phyloP scores from a whole-genome alignment of 176 grass and related monocot genomes.

The Tillandsia leiboldiana region DNA sequence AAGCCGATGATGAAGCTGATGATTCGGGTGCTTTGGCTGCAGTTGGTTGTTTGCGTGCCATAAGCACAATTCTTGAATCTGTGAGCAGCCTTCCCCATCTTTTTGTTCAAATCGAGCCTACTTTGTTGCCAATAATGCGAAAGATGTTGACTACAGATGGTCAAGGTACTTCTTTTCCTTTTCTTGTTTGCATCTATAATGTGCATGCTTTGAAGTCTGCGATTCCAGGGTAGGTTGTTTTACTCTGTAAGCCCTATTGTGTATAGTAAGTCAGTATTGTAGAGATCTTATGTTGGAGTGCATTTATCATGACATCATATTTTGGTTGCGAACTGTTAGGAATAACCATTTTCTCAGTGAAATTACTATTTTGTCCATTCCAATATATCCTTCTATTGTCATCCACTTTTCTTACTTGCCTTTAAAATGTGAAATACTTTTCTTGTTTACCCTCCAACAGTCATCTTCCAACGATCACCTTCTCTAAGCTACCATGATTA shows the following conservation, averaged over 20 bases:
- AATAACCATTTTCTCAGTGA: too few relatives aligned
- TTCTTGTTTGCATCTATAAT: not conserved
- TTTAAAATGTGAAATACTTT: too few relatives aligned
- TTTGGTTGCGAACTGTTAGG: too few relatives aligned
- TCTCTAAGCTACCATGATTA: too few relatives aligned
- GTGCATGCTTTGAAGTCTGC: not conserved
- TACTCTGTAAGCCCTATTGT: not conserved
- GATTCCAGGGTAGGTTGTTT: not conserved
- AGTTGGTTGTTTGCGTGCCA: slow-evolving; percentile 78
- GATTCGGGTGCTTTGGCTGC: slow-evolving; percentile 88
- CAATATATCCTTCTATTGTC: too few relatives aligned
- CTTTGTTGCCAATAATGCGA: slow-evolving; percentile 70
- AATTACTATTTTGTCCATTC: too few relatives aligned
- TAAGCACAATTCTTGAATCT: slow-evolving; percentile 91
- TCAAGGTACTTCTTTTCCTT: slow-evolving; percentile 48
- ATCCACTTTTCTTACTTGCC: too few relatives aligned
- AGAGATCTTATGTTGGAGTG: too few relatives aligned
- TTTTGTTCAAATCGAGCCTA: slow-evolving; percentile 67
- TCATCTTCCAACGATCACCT: too few relatives aligned
- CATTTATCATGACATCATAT: too few relatives aligned
- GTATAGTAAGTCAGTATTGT: too few relatives aligned
- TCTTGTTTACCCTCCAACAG: too few relatives aligned
- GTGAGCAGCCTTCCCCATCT: slow-evolving; percentile 79
- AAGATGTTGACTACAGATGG: slow-evolving; percentile 79
- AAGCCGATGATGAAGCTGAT: slow-evolving; percentile 79